Evolutionary conservation across 495 filamentous ascomycete genomes (phyloP), one percentile per base, ranked within the genome.

Genomic region (Trichoderma reesei): DNA sequence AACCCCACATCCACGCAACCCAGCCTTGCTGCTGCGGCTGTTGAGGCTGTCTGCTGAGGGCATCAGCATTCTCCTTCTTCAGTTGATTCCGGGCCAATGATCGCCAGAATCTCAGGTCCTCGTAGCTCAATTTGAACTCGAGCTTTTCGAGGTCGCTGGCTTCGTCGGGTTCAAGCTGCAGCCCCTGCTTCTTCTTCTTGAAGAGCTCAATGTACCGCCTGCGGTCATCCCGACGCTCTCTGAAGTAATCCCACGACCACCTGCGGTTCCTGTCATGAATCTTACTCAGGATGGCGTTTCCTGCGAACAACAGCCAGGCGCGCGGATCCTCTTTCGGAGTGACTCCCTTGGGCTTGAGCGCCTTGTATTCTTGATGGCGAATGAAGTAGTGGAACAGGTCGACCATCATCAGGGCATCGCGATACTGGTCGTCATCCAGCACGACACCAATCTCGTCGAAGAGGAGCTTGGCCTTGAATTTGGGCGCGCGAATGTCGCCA

Each of bases 311-410:
- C 31, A 98, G 76, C 94, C 94, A 98, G 2, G 91, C 95, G 33
- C 83, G 83, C 39, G 94, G 94, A 64, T 97, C 88, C 69, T 98
- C 91, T 72, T 92, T 96, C 0, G 90, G 90, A 1, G 83, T 82
- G 41, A 85, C 84, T 34, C 80, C 85, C 70, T 94, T 94, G 3
- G 94, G 94, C 68, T 96, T 92, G 65, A 89, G 82, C 73, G 91
- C 95, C 73, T 91, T 95, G 79, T 96, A 96, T 72, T 98, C 92
- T 73, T 98, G 94, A 68, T 98, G 95, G 46, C 92, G 89, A 68
- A 98, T 90, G 72, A 96, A 98, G 72, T 93, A 98, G 74, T 98
- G 94, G 79, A 98, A 98, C 5, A 97, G 83, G 72, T 98, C 94
- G 8, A 96, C 88, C 79, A 98, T 90, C 95, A 98, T 98, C 64